phyloP scores from a whole-genome alignment of 139 green algal species.

The Chlorella sp. region DNA sequence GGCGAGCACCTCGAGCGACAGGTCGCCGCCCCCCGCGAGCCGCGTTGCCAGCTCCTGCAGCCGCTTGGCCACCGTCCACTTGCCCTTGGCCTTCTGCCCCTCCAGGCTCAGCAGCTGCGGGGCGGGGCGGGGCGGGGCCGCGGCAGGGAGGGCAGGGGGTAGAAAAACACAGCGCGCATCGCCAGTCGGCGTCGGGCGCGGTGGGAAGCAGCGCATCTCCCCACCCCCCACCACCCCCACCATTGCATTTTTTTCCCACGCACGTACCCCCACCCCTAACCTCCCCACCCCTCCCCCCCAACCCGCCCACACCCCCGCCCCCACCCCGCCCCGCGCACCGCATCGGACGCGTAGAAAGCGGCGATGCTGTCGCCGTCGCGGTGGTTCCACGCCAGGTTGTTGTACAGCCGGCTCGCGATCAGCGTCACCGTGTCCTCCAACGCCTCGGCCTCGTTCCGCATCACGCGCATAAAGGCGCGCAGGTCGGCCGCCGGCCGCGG shows the following conservation, averaged over 20 bases:
- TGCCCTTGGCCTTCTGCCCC: too few species aligned
- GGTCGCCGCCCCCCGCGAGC: too few species aligned
- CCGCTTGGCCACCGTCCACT: too few species aligned
- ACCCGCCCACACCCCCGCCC: too few species aligned
- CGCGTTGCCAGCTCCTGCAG: too few species aligned
- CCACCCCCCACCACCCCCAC: background rate
- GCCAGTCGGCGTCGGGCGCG: too few species aligned
- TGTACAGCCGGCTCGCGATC: constrained; percentile 27
- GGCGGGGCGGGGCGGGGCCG: too few species aligned
- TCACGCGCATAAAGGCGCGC: constrained; percentile 38
- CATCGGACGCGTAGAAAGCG: constrained; percentile 37
- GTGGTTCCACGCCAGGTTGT: constrained; percentile 37
- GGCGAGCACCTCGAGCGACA: too few species aligned
- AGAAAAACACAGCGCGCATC: background rate
- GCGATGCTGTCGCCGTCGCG: constrained; percentile 26
- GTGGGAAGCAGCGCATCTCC: background rate
- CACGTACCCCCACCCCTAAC: background rate
- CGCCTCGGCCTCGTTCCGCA: constrained; percentile 32
- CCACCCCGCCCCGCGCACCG: too few species aligned
- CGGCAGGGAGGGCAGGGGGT: background rate
- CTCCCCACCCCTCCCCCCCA: too few species aligned
- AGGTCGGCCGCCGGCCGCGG: constrained; percentile 20
- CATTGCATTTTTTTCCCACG: background rate
- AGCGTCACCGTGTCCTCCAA: constrained; percentile 26
- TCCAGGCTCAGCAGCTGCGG: too few species aligned